Percentiles rank a stretch among this genome's conserved stretches.
These are phyloP conservation scores for Phoma sp. DNA, from an alignment of 2,329 filamentous ascomycete genomes.

Conservation along the genomic window DNA sequence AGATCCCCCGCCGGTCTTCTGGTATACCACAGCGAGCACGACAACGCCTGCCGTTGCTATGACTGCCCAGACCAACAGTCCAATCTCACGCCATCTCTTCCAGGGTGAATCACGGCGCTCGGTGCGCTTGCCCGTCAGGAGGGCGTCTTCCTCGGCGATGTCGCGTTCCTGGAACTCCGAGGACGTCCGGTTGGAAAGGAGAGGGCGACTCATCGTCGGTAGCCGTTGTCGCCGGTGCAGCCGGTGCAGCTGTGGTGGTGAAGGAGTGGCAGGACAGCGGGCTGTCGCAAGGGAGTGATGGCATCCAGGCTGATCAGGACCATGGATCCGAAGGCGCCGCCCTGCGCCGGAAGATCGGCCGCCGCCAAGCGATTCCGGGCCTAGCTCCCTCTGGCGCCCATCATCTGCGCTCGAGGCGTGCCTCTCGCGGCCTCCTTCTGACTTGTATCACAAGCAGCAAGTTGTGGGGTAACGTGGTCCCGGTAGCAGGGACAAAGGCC, in stretches of 20 bases:
- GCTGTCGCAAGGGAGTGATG: constrained; percentile 15
- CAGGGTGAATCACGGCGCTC: constrained; percentile 46
- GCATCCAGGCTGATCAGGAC: constrained; percentile 10
- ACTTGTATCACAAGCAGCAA: neutral
- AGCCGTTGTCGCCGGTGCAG: too few relatives aligned
- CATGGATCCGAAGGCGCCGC: constrained; percentile 7
- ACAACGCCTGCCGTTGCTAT: constrained; percentile 81
- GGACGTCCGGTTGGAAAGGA: constrained; percentile 62
- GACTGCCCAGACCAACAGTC: constrained; percentile 82
- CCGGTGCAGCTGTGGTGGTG: too few relatives aligned
- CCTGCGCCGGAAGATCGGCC: constrained; percentile 25
- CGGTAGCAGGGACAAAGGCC: too few relatives aligned
- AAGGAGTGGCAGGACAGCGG: constrained; percentile 22
- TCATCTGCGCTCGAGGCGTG: constrained; percentile 23
- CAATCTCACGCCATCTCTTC: constrained; percentile 73
- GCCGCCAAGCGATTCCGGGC: constrained; percentile 11
- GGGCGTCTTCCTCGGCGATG: constrained; percentile 68
- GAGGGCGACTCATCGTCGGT: constrained; percentile 51
- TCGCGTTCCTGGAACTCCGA: constrained; percentile 61
- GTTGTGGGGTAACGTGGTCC: neutral
- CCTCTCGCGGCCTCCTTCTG: constrained; percentile 5
- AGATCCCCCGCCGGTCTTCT: constrained; percentile 59
- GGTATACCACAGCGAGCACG: constrained; percentile 80
- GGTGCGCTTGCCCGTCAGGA: constrained; percentile 64
- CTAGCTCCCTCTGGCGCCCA: constrained; percentile 17